Base-by-base conservation (phyloP, 305 asterid species). In the Rubia tinctorum region DNA sequence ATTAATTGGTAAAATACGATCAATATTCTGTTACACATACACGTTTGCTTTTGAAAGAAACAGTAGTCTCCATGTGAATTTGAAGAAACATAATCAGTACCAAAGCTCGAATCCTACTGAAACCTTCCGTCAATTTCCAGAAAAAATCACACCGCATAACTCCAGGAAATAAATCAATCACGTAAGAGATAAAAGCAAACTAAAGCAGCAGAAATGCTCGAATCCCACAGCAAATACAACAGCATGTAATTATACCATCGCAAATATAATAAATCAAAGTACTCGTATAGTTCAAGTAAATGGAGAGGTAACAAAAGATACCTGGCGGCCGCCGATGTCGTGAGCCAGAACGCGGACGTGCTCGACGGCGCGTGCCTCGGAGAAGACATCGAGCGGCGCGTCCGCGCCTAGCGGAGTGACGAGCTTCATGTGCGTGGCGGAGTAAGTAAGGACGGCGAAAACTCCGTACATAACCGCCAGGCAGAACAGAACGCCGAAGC, bases 261-360 rank as follows among this genome's bases (percentile, higher is more conserved):
- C 10, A 51, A 20, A 4, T 17, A 15, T 27, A 27, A 27, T 27
- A 27, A 27, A 27, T 27, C 30, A 27, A 27, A 27, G 30, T 27
- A n/a, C n/a, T n/a, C n/a, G n/a, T n/a, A 27, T 27, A 27, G 30
- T 27, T 27, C 2, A 27, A 27, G 30, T 27, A 27, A 27, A 1
- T 27, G 30, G 30, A 27, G 30, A 27, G 30, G 30, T 27, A 27
- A 27, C 30, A 15, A 17, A 15, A 0, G 1, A 20, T 58, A 95
- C 99, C 98, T 95, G 99, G 60, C 99, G 98, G 67, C 90, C 95
- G 75, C 96, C 99, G 71, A 95, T 95, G 55, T 95, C 97, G 65
- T 87, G 81, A 5, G 99, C 83, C 66, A 95, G 82, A 40, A 95
- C 97, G 59, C 99, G 95, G 63, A 95, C 95, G 83, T 95, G 99